phyloP scores from a whole-genome alignment of 1,139 yeast species.

The Taphrina communis region DNA sequence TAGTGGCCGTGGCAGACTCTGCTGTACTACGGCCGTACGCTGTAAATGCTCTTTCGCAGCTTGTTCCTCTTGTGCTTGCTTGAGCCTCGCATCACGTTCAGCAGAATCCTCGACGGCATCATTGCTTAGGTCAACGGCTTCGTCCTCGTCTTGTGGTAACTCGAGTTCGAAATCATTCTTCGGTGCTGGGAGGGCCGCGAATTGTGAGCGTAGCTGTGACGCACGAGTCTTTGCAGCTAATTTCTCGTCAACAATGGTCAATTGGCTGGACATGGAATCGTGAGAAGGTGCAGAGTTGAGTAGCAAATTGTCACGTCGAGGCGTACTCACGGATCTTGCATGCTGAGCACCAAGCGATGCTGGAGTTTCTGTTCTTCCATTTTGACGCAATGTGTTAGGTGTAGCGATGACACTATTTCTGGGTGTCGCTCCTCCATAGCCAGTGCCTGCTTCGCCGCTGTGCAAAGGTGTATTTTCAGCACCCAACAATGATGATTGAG shows the following conservation, averaged over 20 bases:
- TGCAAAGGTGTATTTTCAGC: constrained; percentile 48
- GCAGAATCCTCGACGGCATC: constrained; percentile 52
- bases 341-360: constrained; percentile 3
- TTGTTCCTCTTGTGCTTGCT: constrained; percentile 47
- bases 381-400: constrained; percentile 46
- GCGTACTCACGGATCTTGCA: constrained; percentile 37
- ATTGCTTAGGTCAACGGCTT: constrained; percentile 44
- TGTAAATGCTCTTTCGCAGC: constrained; percentile 51
- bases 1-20: constrained; percentile 60
- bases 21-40: constrained; percentile 61
- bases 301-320: constrained; percentile 40
- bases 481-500: constrained; percentile 50
- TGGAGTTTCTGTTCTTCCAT: constrained; percentile 14
- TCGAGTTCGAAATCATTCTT: constrained; percentile 65
- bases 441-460: constrained; percentile 43
- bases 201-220: constrained; percentile 48
- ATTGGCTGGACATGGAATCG: constrained; percentile 42
- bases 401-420: constrained; percentile 40
- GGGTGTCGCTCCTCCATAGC: constrained; percentile 43
- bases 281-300: constrained; percentile 34
- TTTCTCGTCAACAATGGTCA: constrained; percentile 10
- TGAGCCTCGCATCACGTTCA: constrained; percentile 50
- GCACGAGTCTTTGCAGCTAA: constrained; percentile 11
- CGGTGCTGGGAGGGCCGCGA: constrained; percentile 60
- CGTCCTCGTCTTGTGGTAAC: constrained; percentile 51